phyloP scores from a whole-genome alignment of 2,329 filamentous ascomycete genomes.

The Colletotrichum orbiculare region DNA sequence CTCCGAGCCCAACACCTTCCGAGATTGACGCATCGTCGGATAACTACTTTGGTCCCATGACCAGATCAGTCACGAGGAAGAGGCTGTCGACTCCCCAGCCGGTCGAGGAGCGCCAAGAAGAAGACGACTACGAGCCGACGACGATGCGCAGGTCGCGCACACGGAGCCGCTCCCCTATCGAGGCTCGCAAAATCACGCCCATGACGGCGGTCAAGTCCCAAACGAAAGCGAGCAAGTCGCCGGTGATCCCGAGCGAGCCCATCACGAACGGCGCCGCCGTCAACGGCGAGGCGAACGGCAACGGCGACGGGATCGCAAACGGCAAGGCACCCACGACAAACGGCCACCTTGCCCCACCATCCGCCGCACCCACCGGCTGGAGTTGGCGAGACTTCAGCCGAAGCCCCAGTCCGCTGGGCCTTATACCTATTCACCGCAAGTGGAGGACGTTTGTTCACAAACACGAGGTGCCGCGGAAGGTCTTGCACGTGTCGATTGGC shows the following conservation, averaged over 20 bases:
- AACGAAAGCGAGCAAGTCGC: constrained; percentile 46
- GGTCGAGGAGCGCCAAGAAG: constrained; percentile 65
- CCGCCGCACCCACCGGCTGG: constrained; percentile 69
- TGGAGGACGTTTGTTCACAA: constrained; percentile 94
- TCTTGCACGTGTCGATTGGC: constrained; percentile 94
- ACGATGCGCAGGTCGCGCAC: constrained; percentile 73
- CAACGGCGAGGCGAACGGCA: constrained; percentile 40
- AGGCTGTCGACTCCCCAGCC: constrained; percentile 66
- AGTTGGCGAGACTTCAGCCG: constrained; percentile 90
- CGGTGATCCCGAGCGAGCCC: constrained; percentile 36
- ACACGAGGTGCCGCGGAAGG: constrained; percentile 95
- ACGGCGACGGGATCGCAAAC: constrained; percentile 40
- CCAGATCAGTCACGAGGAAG: constrained; percentile 76
- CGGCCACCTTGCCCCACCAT: constrained; percentile 76
- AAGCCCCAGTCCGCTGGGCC: constrained; percentile 89
- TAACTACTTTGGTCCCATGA: constrained; percentile 78
- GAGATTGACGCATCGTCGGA: constrained; percentile 65
- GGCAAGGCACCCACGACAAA: constrained; percentile 56
- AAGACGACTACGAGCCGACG: constrained; percentile 51
- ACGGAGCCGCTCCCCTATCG: constrained; percentile 76
- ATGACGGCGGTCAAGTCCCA: constrained; percentile 61
- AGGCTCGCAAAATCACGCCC: constrained; percentile 61
- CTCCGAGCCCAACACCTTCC: constrained; percentile 82
- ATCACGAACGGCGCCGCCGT: constrained; percentile 38
- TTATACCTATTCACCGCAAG: constrained; percentile 94